Evolutionary conservation across 352 stramenopile species (phyloP), one percentile per base, ranked within the genome.

Genomic region (Phytophthora tentaculata): DNA sequence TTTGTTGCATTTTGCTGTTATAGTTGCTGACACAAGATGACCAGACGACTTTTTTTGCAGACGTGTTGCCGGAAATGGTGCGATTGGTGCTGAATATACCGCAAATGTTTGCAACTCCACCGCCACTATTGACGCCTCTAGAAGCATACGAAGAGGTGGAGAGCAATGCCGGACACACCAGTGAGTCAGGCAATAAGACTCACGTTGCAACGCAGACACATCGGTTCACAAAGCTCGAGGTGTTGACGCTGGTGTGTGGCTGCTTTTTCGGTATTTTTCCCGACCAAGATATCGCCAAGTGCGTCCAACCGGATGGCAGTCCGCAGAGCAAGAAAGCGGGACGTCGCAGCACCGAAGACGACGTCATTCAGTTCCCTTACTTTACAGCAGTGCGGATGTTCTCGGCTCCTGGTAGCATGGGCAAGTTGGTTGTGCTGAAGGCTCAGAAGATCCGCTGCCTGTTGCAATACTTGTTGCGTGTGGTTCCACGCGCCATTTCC

Each of bases 211-310:
- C 67, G 10, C 56, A 71, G 19, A 82, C 28, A 20, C 58, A 74
- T 26, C 58, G 63, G 13, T 77, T 90, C 22, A 77, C 80, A 0
- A 88, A 88, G 56, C 56, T 77, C 0, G 67, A 92, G 60, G 58
- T 71, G 2, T 57, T 90, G 12, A 64, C 74, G 37, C 44, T 94
- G 22, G 59, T 94, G 3, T 77, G 73, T 5, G 75, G 73, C 24
- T 88, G 79, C 52, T 92, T 94, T 56, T 89, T 91, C 19, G 63
- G 76, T 28, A 71, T 92, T 26, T 89, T 91, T 55, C 81, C 83
- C 14, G 69, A 76, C 16, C 80, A 90, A 68, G 73, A 72, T 17
- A 66, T 66, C 22, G n/a, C 17, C 16, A 62, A 78, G 17, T 43
- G 7, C 3, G 37, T 19, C 19, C 28, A 45, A 19, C 8, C 54